A percentile compares a stretch with the other conserved stretches of the same genome.
These are phyloP conservation scores for Cladosporium sp. DNA, from an alignment of 2,329 filamentous ascomycete genomes.

Conservation along the genomic window DNA sequence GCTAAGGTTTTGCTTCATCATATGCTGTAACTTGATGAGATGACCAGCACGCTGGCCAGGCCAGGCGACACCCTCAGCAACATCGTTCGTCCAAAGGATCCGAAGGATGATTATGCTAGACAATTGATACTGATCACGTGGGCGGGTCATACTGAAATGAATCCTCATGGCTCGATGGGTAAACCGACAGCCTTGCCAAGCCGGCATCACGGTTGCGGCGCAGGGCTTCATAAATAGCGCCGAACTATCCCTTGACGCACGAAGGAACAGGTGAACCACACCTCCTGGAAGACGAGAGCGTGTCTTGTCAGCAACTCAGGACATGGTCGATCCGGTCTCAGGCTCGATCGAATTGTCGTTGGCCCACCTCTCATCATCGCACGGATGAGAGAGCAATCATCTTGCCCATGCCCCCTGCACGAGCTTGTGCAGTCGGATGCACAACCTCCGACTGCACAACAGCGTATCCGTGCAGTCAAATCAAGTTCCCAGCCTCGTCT, in stretches of 20 bases:
- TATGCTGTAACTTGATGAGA: not conserved
- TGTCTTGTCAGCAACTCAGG: not conserved
- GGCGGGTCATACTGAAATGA: not conserved
- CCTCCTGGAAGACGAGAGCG: not conserved
- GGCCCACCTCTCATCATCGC: not conserved
- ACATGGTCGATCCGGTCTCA: not conserved
- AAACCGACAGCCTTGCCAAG: conserved; percentile 14
- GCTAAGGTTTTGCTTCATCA: not conserved
- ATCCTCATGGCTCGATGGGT: not conserved
- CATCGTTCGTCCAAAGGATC: not conserved
- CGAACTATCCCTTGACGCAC: not conserved
- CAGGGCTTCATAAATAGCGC: conserved; percentile 6
- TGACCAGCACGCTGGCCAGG: not conserved
- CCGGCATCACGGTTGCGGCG: conserved; percentile 17
- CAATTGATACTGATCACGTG: not conserved
- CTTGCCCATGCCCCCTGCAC: not conserved
- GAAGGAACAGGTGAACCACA: conserved; percentile 2
- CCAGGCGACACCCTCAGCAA: too few relatives aligned
- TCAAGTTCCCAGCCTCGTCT: not conserved
- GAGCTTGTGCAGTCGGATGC: not conserved
- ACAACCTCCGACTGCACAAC: too few relatives aligned
- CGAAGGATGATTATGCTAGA: not conserved
- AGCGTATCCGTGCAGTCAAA: conserved; percentile 2
- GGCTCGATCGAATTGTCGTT: not conserved
- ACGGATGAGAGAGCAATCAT: not conserved